These are phyloP conservation scores for Dacryopinax primogenitus DNA, from an alignment of 768 basidiomycete genomes.

Conservation along the genomic window DNA sequence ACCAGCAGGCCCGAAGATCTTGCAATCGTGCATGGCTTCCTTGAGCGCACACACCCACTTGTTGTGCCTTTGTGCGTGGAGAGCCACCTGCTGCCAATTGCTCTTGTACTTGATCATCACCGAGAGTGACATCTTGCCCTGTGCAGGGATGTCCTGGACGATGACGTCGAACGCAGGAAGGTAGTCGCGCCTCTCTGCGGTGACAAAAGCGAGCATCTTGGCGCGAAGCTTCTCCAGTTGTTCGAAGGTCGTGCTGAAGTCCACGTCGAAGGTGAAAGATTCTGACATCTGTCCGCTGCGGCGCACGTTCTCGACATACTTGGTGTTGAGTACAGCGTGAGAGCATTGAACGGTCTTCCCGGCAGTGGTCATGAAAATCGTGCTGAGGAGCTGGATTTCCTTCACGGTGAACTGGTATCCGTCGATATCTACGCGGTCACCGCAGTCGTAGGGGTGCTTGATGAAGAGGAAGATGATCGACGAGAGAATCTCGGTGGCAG, in stretches of 20 bases:
- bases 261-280: conserved; percentile 68
- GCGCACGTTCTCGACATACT: conserved; percentile 60
- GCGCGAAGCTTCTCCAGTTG: conserved; percentile 62
- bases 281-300: conserved; percentile 70
- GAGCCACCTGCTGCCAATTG: conserved; percentile 66
- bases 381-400: conserved; percentile 74
- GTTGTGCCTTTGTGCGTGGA: conserved; percentile 72
- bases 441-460: conserved; percentile 57
- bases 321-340: conserved; percentile 45
- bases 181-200: conserved; percentile 59
- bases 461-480: conserved; percentile 87
- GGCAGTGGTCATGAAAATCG: conserved; percentile 49
- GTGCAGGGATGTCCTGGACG: conserved; percentile 65
- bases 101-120: conserved; percentile 83
- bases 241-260: conserved; percentile 65
- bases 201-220: conserved; percentile 68
- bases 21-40: conserved; percentile 48
- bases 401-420: conserved; percentile 60
- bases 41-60: conserved; percentile 89
- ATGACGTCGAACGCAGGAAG: conserved; percentile 59
- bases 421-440: conserved; percentile 50
- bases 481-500: conserved; percentile 60
- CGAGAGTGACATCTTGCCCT: conserved; percentile 60
- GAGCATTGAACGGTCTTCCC: conserved; percentile 58
- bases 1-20: conserved; percentile 44